A percentile compares a stretch with the other conserved stretches of the same genome.
These are phyloP conservation scores for Cephalotrichum gorgonifer DNA, from an alignment of 2,329 filamentous ascomycete species.

Conservation along the genomic window DNA sequence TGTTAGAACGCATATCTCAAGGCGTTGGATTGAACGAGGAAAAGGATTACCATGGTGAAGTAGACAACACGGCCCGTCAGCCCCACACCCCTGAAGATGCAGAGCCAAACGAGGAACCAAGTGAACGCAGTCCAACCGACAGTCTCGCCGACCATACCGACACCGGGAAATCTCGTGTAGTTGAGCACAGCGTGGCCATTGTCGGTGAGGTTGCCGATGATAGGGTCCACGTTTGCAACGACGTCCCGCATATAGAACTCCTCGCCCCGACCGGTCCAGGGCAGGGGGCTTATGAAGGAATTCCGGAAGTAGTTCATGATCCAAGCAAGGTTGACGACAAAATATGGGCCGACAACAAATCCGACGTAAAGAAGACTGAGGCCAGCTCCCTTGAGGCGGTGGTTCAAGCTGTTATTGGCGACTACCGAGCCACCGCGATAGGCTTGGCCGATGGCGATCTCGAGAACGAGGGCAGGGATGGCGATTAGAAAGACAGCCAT, in stretches of 20 bases:
- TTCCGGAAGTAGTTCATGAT: conserved; percentile 49
- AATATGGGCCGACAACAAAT: conserved; percentile 46
- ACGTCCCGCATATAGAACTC: conserved; percentile 42
- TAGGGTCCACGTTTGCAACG: conserved; percentile 33
- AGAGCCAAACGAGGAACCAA: conserved; percentile 50
- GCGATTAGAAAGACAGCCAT: conserved; percentile 44
- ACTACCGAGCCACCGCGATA: conserved; percentile 45
- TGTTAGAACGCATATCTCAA: too few relatives aligned
- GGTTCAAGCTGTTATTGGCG: conserved; percentile 42
- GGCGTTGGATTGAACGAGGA: too few relatives aligned
- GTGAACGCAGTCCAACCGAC: conserved; percentile 48
- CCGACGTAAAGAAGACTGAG: conserved; percentile 40
- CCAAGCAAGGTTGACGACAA: conserved; percentile 46
- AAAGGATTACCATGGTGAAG: too few relatives aligned
- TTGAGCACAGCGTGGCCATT: conserved; percentile 25
- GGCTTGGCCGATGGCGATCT: conserved; percentile 60
- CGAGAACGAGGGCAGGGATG: conserved; percentile 44
- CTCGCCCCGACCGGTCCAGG: conserved; percentile 38
- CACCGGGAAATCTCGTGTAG: conserved; percentile 36
- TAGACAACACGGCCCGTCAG: conserved; percentile 49
- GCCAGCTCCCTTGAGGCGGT: conserved; percentile 41
- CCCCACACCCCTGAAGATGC: conserved; percentile 48
- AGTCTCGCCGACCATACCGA: conserved; percentile 40
- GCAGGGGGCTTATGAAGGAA: conserved; percentile 42
- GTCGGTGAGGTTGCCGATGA: conserved; percentile 23